Base-by-base conservation (phyloP, 106 monocot genomes). In the Acorus gramineus region DNA sequence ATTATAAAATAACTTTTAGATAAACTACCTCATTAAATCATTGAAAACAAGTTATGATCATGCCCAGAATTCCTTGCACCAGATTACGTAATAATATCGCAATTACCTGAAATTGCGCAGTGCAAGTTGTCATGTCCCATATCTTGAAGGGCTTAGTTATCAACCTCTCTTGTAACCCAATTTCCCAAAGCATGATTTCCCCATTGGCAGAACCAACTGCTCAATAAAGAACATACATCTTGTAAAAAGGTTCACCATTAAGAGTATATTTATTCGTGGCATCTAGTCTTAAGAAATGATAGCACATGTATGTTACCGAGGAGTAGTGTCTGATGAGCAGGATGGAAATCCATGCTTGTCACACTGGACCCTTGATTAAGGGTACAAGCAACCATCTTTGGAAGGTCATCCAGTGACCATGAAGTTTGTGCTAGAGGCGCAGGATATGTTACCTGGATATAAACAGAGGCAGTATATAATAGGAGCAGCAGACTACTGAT, bases 291-390 rank as follows among this genome's bases (percentile, higher is more conserved):
- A 28, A 28, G 28, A 28, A 28, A 28, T 28, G 28, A 28, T 28
- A 28, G 28, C 28, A 28, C 28, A 28, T 28, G 1, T 28, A 28
- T 28, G 28, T 42, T 74, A 85, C 84, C 84, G 65, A 85, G 69
- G 59, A 85, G 78, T 63, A 85, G 65, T 12, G 81, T 81, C 45
- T 85, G 85, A 50, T 75, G 85, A 68, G 77, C 65, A 71, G 85
- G 85, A 81, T 85, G 85, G 53, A 85, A 85, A 42, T 85, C 85
- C 87, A 84, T 87, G 83, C 74, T 83, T 49, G 83, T 83, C n/a
- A 87, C 83, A 56, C 49, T 80, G 9, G 82, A 73, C 63, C 87
- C 87, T 59, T 87, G 87, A 49, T 61, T 71, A 11, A 87, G 50
- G 14, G 83, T 61, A 67, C 87, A 83, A 74, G 73, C 77, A 13